A percentile compares a stretch with the other conserved stretches of the same genome.
Conservation (phyloP, 1,284 basidiomycete genomes). For the Heterobasidion irregulare region DNA sequence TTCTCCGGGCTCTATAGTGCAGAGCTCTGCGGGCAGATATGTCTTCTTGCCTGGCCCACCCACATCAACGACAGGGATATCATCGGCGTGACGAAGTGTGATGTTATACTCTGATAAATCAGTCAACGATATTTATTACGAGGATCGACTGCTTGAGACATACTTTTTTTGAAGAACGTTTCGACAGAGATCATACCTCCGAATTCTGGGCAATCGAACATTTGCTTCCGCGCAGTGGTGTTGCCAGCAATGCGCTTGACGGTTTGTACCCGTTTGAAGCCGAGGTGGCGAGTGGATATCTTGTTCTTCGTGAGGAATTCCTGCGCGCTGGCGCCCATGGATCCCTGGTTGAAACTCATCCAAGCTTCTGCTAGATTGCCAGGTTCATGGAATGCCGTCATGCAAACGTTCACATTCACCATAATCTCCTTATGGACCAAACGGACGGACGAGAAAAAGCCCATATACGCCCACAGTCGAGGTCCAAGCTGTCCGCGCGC, state of each 20-base stretch:
- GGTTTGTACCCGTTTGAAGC: conserved; percentile 41
- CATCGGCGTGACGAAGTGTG: conserved; percentile 34
- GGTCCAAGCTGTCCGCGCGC: conserved; percentile 26
- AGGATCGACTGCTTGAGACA: conserved; percentile 11
- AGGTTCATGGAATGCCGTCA: conserved; percentile 61
- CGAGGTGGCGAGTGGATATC: conserved; percentile 49
- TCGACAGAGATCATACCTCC: conserved; percentile 46
- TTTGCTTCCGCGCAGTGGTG: conserved; percentile 33
- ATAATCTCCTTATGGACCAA: conserved; percentile 57
- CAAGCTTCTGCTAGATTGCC: conserved; percentile 55
- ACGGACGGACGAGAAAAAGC: conserved; percentile 61
- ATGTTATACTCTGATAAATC: conserved; percentile 46
- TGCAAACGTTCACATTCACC: conserved; percentile 70
- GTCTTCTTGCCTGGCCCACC: conserved; percentile 31
- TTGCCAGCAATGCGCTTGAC: conserved; percentile 34
- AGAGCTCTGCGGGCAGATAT: conserved; percentile 61
- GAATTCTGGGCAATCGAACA: conserved; percentile 46
- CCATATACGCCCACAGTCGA: conserved; percentile 51
- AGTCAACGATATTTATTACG: neutral
- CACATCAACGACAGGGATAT: conserved; percentile 57
- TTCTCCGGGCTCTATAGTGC: conserved; percentile 50
- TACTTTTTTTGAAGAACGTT: conserved; percentile 54
- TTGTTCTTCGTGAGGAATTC: conserved; percentile 44
- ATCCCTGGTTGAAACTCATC: conserved; percentile 31
- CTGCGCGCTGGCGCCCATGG: conserved; percentile 38